Conservation (phyloP, 495 filamentous ascomycete species). For the Neurospora sp. region DNA sequence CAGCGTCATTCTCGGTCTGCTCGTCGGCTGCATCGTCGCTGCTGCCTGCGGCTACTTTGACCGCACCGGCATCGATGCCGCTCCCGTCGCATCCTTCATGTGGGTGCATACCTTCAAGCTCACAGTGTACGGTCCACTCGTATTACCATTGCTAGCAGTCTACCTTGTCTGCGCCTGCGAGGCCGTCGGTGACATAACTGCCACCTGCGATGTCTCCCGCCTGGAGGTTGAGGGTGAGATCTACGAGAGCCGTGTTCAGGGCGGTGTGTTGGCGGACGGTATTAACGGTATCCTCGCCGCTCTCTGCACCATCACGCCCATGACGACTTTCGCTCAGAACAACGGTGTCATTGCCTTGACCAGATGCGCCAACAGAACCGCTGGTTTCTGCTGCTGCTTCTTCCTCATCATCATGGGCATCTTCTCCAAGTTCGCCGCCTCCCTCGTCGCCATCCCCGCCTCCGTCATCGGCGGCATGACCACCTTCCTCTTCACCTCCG, state of each 20-base stretch:
- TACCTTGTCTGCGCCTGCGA: slow-evolving; percentile 87
- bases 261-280: slow-evolving; percentile 80
- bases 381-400: slow-evolving; percentile 63
- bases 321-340: slow-evolving; percentile 73
- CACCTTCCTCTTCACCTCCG: slow-evolving; percentile 77
- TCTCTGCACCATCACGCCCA: slow-evolving; percentile 75
- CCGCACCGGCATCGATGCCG: slow-evolving; percentile 51
- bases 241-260: slow-evolving; percentile 87
- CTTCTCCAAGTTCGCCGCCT: slow-evolving; percentile 87
- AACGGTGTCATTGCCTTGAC: slow-evolving; percentile 89
- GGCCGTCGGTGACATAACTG: slow-evolving; percentile 73
- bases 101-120: slow-evolving; percentile 87
- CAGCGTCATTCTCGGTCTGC: slow-evolving; percentile 68
- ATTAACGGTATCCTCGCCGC: slow-evolving; percentile 71
- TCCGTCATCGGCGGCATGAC: slow-evolving; percentile 88
- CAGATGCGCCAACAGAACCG: slow-evolving; percentile 78
- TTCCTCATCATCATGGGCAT: slow-evolving; percentile 85
- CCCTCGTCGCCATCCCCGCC: slow-evolving; percentile 70
- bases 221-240: slow-evolving; percentile 68
- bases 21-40: slow-evolving; percentile 82
- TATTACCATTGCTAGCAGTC: slow-evolving; percentile 73
- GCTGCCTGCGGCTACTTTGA: slow-evolving; percentile 80
- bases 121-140: slow-evolving; percentile 69
- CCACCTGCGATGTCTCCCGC: slow-evolving; percentile 71
- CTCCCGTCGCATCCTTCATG: slow-evolving; percentile 72